Base-by-base conservation (phyloP, 2,329 filamentous ascomycete genomes). In the Taxawa tesnikishii region DNA sequence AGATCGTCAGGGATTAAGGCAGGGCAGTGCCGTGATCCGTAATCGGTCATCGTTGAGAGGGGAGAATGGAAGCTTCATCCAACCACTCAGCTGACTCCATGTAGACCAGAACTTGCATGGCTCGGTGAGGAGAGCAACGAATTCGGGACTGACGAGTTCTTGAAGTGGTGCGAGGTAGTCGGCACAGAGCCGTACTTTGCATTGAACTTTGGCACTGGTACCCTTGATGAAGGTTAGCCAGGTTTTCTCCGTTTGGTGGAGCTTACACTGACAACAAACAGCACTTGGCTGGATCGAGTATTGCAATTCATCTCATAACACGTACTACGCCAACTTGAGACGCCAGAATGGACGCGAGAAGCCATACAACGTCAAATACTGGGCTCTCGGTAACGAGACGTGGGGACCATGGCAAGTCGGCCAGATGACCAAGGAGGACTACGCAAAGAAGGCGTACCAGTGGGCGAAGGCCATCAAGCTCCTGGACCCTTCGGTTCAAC, bases 111-210 rank as follows among this genome's bases (percentile, higher is more conserved):
- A 49, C 66, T 90, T 32, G 83, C 83, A 4, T 90, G 83, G 83
- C 63, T 80, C 13, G 79, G 77, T 19, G 70, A 71, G 1, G 83
- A 90, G 60, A 72, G 67, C 16, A 90, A 90, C 52, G 64, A 78
- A 39, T 87, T 90, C 47, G 83, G 83, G 36, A 90, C 83, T 1
- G 81, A 90, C 53, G 83, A 90, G 60, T 90, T 90, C 56, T 73
- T 90, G 68, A 68, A 76, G 43, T 88, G 81, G 81, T 83, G 82
- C 41, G 67, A 77, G 43, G 62, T 71, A 7, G 71, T 85, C 6
- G 73, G 73, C 15, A 79, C 81, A 0, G 79, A 87, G 60, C 83
- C 83, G 4, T 90, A 85, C 52, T 65, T 90, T 25, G 78, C 73
- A 40, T 62, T 90, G 36, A 90, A 90, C 60, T 78, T 90, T 54